These are phyloP conservation scores for Colletotrichum plurivorum DNA, from an alignment of 2,329 filamentous ascomycete genomes.

Conservation along the genomic window DNA sequence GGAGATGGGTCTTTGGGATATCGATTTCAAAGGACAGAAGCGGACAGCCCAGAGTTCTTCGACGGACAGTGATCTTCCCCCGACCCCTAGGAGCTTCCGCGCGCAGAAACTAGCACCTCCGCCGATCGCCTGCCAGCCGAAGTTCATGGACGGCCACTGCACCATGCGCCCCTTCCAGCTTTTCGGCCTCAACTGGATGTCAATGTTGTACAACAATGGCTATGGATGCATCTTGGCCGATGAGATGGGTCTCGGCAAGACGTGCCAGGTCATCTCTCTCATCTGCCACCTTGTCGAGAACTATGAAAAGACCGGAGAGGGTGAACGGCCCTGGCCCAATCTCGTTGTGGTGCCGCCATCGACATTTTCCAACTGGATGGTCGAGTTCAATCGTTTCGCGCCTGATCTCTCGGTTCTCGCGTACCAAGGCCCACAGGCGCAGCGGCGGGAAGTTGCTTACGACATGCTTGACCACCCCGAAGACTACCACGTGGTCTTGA, in stretches of 20 bases:
- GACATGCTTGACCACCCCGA: constrained; percentile 75
- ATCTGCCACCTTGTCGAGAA: constrained; percentile 85
- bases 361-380: constrained; percentile 95
- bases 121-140: constrained; percentile 75
- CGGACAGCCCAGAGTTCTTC: constrained; percentile 46
- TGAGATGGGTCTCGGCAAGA: constrained; percentile 98
- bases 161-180: constrained; percentile 94
- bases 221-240: constrained; percentile 94
- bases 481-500: constrained; percentile 74
- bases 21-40: constrained; percentile 62
- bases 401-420: constrained; percentile 82
- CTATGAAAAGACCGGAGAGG: constrained; percentile 53
- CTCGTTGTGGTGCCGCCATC: constrained; percentile 93
- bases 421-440: constrained; percentile 75
- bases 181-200: constrained; percentile 95
- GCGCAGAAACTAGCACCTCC: constrained; percentile 54
- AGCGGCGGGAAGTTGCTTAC: constrained; percentile 77
- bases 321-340: constrained; percentile 74
- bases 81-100: constrained; percentile 58
- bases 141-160: constrained; percentile 81
- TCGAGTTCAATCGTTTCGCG: constrained; percentile 90
- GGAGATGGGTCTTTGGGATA: constrained; percentile 63
- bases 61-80: constrained; percentile 54
- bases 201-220: constrained; percentile 82
- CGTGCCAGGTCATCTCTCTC: constrained; percentile 95